phyloP scores from a whole-genome alignment of 1,139 yeast genomes.

The Blastobotrys apis region DNA sequence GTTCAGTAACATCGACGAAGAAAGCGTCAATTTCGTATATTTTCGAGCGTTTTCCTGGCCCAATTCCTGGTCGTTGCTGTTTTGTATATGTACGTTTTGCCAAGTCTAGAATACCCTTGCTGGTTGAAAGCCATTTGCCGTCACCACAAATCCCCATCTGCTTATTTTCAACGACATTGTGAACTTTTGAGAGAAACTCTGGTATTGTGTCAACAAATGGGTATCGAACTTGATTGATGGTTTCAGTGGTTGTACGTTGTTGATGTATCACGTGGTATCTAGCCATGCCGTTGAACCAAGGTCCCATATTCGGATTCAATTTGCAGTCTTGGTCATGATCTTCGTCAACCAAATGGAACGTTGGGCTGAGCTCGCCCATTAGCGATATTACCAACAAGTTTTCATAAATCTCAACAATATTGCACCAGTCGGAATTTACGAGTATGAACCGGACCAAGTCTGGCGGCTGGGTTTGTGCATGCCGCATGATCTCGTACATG shows the following conservation, averaged over 20 bases:
- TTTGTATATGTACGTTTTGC: background rate
- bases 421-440: background rate
- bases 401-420: background rate
- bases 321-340: background rate
- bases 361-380: background rate
- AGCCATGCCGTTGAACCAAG: slow-evolving; percentile 1
- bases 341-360: background rate
- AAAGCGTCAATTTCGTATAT: background rate
- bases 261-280: background rate
- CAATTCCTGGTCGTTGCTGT: no score
- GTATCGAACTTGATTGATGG: background rate
- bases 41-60: no score
- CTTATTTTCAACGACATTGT: background rate
- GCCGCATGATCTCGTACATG: no score
- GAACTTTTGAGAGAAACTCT: background rate
- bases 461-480: no score
- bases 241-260: background rate
- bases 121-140: background rate
- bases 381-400: background rate
- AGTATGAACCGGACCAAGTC: background rate
- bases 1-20: background rate
- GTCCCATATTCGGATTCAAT: background rate
- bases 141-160: background rate
- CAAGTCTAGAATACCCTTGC: background rate
- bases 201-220: slow-evolving; percentile 1